Evolutionary conservation across 202 grass and related monocot species (phyloP), one percentile per base, ranked within the genome.

Genomic region (Setaria italica): DNA sequence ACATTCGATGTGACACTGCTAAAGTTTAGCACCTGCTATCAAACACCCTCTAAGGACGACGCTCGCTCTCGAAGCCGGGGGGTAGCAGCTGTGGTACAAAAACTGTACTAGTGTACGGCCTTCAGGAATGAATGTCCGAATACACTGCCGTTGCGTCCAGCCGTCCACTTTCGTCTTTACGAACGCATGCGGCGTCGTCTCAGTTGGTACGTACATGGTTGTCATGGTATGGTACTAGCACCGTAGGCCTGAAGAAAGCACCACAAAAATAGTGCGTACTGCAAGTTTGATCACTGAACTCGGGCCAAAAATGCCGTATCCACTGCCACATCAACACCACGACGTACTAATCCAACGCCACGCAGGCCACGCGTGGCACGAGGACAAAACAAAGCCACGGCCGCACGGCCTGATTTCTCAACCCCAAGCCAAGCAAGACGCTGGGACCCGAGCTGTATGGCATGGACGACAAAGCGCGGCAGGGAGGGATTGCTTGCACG

Each of bases 401-500:
- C 76, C 20, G 39, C 43, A 53, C 32, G 20, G 47, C 17, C 46
- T 9, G 46, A 54, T n/a, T 11, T 19, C 12, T 1, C 17, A 8
- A 35, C 34, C 34, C 34, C 34, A 35, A 35, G 34, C 34, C 34
- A 35, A 35, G 34, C 34, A 35, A 35, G 34, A 35, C 2, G 34
- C 34, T 3, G 34, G 25, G n/a, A 81, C 56, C 20, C 45, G 63
- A 72, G 47, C 70, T 34, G 69, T 49, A 49, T 29, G 67, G 20
- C 19, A 1, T 70, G 45, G 21, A 11, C 12, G 20, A 56, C 16
- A 80, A 25, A 25, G 67, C 41, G 54, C 39, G 34, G 33, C 37
- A 2, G 58, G 6, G 9, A 32, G 21, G 46, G 74, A 50, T 90
- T 89, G 79, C 79, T 82, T 90, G 41, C 41, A 0, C 15, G 59